These are phyloP conservation scores for Volvox reticuliferus DNA, from an alignment of 139 green algal genomes.

Conservation along the genomic window DNA sequence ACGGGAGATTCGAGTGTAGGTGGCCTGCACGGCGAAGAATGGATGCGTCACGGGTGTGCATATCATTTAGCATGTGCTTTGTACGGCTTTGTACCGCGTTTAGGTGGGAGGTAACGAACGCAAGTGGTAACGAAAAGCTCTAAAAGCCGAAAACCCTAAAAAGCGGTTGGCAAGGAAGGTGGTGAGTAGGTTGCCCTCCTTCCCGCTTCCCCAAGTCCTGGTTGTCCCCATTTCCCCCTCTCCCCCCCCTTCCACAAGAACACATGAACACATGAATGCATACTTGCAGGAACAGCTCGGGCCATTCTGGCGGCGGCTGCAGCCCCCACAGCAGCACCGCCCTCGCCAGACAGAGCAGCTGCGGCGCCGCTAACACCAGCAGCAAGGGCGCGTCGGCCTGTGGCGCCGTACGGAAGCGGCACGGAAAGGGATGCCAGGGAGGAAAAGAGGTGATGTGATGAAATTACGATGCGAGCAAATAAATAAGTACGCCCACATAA, in stretches of 20 bases:
- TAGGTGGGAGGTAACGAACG: neutral
- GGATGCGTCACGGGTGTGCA: neutral
- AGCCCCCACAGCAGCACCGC: conserved; percentile 43
- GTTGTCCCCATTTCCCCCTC: neutral
- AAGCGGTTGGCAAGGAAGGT: too few relatives aligned
- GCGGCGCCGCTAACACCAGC: conserved; percentile 10
- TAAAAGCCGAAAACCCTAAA: too few relatives aligned
- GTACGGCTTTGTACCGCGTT: too few relatives aligned
- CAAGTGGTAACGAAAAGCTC: too few relatives aligned
- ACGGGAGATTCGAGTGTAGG: conserved; percentile 13
- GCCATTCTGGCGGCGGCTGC: neutral
- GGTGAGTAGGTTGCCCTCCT: neutral
- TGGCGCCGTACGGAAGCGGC: neutral
- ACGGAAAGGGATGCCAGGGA: too few relatives aligned
- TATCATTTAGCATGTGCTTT: too few relatives aligned
- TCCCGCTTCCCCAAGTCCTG: neutral
- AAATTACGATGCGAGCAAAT: too few relatives aligned
- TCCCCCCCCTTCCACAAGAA: too few relatives aligned
- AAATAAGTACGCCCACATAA: too few relatives aligned
- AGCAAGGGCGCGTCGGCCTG: neutral
- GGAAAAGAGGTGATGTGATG: too few relatives aligned
- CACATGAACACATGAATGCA: too few relatives aligned
- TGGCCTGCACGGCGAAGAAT: neutral
- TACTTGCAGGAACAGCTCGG: conserved; percentile 25
- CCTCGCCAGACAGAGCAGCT: conserved; percentile 24